Conservation (phyloP, 1,284 basidiomycete genomes). For the Amylostereum areolatum region DNA sequence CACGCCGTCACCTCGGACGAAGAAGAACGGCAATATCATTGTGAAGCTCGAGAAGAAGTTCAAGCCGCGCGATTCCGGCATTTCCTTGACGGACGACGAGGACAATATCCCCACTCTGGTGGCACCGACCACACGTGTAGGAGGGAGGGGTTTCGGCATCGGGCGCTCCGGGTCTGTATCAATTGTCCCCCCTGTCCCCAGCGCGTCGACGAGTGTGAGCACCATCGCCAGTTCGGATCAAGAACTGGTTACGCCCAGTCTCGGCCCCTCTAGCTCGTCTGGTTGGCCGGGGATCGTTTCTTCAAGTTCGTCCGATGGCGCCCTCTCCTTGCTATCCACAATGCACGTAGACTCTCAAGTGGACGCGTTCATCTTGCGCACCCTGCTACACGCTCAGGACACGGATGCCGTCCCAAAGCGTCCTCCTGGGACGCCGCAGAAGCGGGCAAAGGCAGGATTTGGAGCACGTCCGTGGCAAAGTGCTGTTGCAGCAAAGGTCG, state of each 20-base stretch:
- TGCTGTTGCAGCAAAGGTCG: constrained; percentile 64
- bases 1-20: constrained; percentile 53
- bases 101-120: constrained; percentile 23
- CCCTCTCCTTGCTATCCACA: constrained; percentile 14
- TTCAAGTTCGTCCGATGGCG: constrained; percentile 29
- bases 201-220: constrained; percentile 52
- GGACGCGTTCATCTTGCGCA: constrained; percentile 66
- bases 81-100: constrained; percentile 58
- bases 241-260: constrained; percentile 61
- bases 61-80: constrained; percentile 62
- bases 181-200: constrained; percentile 47
- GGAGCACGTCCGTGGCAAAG: constrained; percentile 72
- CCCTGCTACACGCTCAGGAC: constrained; percentile 45
- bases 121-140: constrained; percentile 5
- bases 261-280: constrained; percentile 44
- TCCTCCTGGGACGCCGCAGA: constrained; percentile 74
- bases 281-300: constrained; percentile 57
- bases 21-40: constrained; percentile 27
- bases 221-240: constrained; percentile 50
- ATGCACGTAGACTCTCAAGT: constrained; percentile 37
- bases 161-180: constrained; percentile 26
- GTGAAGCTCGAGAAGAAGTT: constrained; percentile 56
- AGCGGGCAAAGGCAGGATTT: constrained; percentile 54
- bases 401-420: constrained; percentile 49
- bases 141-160: constrained; percentile 15